Base-by-base conservation (phyloP, 2,329 filamentous ascomycete species). In the Diaporthe citriasiana region DNA sequence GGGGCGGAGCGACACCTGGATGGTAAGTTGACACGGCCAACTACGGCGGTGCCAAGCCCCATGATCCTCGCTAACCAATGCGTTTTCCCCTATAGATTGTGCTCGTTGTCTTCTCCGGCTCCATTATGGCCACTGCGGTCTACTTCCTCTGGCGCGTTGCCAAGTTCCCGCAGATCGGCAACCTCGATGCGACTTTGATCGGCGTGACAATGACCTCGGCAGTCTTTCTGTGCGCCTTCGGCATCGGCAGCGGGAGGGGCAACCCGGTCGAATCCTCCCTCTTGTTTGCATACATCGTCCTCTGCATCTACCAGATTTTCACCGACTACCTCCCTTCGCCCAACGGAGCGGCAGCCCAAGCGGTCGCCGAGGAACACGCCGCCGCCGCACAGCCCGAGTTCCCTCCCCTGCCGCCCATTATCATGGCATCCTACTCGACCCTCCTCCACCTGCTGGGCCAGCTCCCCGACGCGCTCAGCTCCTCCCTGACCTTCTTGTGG, bases 271-370 rank as follows among this genome's bases (percentile, higher is more conserved):
- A 99, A 84, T 97, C 95, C 78, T 98, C 96, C 30, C 87, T 99
- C 15, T 89, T 99, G 74, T 98, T 99, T 81, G 96, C 97, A 80
- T 99, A 99, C 83, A 91, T 98, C 75, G 97, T 98, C n/a, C 92
- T 99, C 76, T 98, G 96, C 86, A 94, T 98, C 81, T 99, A 98
- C 85, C 97, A 99, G 83, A 98, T 98, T 83, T 98, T 98, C 83
- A 99, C 97, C 79, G 97, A 99, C 84, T 98, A 98, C 84, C 91
- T 96, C 78, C 95, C 97, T 4, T 95, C 94, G 6, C 83, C 89
- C 25, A 91, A 89, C n/a, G 86, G 89, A 38, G 86, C 88, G 17
- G 75, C 75, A 22, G 66, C 75, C 15, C 73, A 75, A 42, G 88
- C 91, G 40, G 85, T 87, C 3, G 83, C 87, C 5, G 88, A 88